These are phyloP conservation scores for Auricularia sp. DNA, from an alignment of 768 basidiomycete species.

Conservation along the genomic window DNA sequence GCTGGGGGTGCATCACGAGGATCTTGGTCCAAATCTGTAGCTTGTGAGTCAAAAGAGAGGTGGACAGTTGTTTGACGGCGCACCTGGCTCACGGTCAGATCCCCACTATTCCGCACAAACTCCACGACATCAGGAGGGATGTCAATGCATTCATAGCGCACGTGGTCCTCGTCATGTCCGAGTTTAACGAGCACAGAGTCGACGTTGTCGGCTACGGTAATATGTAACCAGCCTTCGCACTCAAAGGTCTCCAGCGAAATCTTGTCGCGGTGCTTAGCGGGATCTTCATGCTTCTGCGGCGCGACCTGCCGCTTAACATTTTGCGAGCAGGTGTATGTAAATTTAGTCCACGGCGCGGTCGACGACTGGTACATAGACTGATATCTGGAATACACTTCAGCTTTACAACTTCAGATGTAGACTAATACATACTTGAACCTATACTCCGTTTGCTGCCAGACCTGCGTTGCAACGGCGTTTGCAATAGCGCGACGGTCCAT, in stretches of 20 bases:
- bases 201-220: conserved; percentile 11
- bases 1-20: conserved; percentile 9
- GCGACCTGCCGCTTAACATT: conserved; percentile 8
- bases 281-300: conserved; percentile 9
- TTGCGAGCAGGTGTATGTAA: conserved; percentile 12
- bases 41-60: neutral
- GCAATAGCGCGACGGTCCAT: no score
- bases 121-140: conserved; percentile 11
- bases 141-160: conserved; percentile 15
- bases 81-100: conserved; percentile 11
- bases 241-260: conserved; percentile 17
- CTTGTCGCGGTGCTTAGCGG: conserved; percentile 16
- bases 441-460: no score
- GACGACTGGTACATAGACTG: no score
- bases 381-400: no score
- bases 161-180: conserved; percentile 15
- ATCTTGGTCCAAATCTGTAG: conserved; percentile 15
- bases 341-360: neutral
- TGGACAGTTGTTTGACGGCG: neutral
- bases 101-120: conserved; percentile 4
- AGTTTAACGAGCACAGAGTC: conserved; percentile 8
- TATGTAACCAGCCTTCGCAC: conserved; percentile 18
- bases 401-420: no score
- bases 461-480: no score
- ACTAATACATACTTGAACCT: no score